Evolutionary conservation across 257 asterid genomes (phyloP).

Genomic region (Linderniella brevidens): DNA sequence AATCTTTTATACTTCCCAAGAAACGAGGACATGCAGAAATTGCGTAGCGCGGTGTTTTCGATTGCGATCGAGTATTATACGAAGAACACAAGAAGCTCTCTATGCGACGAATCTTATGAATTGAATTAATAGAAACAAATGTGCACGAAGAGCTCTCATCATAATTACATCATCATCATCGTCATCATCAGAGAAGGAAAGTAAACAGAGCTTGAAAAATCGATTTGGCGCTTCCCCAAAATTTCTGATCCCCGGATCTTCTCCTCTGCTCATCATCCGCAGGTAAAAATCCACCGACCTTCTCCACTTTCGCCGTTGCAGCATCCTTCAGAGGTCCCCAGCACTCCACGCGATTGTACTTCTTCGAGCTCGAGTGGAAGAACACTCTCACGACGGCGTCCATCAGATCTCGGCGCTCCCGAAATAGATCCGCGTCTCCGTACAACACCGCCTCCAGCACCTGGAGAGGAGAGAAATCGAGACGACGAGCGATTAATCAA

Average conservation of each 20-base stretch:
- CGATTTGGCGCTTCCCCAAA: constrained; percentile 44
- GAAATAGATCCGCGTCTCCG: constrained; percentile 68
- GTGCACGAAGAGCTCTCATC: too few relatives aligned
- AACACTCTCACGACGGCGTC: constrained; percentile 65
- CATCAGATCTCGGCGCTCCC: constrained; percentile 45
- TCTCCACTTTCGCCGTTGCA: constrained; percentile 28
- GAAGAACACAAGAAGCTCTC: too few relatives aligned
- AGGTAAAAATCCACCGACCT: neutral
- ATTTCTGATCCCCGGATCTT: constrained; percentile 22
- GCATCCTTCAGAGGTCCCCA: constrained; percentile 92
- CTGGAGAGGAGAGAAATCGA: constrained; percentile 18
- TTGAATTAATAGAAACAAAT: too few relatives aligned
- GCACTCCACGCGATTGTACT: constrained; percentile 64
- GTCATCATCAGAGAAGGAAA: constrained; percentile 43
- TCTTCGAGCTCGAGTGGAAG: constrained; percentile 74
- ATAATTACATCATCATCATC: constrained; percentile 2
- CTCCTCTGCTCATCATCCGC: constrained; percentile 52
- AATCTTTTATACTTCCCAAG: constrained; percentile 18
- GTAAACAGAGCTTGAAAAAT: constrained; percentile 70
- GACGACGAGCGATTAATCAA: neutral
- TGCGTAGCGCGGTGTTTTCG: too few relatives aligned
- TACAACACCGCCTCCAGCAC: constrained; percentile 75
- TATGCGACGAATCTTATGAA: too few relatives aligned
- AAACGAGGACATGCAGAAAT: too few relatives aligned
- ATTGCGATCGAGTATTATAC: too few relatives aligned